Evolutionary conservation across 768 basidiomycete species (phyloP), one percentile per base, ranked within the genome.

Genomic region (Lactarius pseudohatsudake): DNA sequence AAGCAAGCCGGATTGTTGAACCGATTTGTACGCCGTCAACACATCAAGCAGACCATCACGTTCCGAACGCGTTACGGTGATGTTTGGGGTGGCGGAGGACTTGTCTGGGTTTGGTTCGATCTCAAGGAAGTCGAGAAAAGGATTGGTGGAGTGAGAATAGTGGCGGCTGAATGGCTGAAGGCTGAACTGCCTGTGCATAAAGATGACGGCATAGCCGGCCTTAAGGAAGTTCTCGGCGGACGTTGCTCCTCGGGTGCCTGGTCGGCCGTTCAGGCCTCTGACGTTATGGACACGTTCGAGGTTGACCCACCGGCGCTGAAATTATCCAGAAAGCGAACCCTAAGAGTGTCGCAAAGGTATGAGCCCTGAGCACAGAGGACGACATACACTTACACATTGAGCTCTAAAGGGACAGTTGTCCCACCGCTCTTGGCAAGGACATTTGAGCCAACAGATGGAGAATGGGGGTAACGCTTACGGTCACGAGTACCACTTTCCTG

Each of bases 211-310:
- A 80, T 98, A 98, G 64, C 90, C 91, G 8, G 91, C 88, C 72
- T 90, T 86, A 67, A 98, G 85, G 76, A 99, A 98, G 79, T 98
- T 97, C 77, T 99, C 97, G 2, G 97, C 96, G 22, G 97, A 98
- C 0, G 96, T 95, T 36, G 97, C 93, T 53, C 97, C 97, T 73
- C 97, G 85, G 22, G 97, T 99, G 61, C 96, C 96, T 92, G 64
- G 10, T 26, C 54, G 18, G 10, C 13, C 53, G 34, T 64, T 67
- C 54, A 64, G 59, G 50, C 13, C 16, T 9, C 62, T 45, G 65
- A 66, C 62, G 11, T 47, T 28, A 47, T 53, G 26, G 30, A 57
- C 47, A 22, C 45, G 43, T 26, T 54, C 30, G 18, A 20, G 30
- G 22, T 20, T 2, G 40, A 74, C 88, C 67, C 57, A 91, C 94